Conservation (phyloP, 2,329 filamentous ascomycete species). For the Chrysoporthe cubensis region DNA sequence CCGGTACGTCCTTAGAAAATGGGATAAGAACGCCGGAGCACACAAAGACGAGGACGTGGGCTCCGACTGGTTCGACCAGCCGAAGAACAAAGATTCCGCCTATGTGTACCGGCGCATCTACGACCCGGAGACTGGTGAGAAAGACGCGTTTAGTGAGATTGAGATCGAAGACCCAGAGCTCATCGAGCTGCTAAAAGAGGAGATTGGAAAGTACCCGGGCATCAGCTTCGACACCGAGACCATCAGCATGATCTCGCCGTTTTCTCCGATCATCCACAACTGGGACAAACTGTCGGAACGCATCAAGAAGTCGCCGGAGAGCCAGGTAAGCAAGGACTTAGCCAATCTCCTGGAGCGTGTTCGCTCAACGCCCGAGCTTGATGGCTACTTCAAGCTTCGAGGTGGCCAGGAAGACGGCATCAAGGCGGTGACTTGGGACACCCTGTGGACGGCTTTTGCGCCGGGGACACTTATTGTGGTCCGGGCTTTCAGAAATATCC, state of each 20-base stretch:
- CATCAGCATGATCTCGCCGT: conserved; percentile 26
- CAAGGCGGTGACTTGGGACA: conserved; percentile 29
- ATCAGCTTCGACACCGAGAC: conserved; percentile 27
- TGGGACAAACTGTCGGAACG: conserved; percentile 27
- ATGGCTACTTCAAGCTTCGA: conserved; percentile 29
- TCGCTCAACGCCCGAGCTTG: conserved; percentile 23
- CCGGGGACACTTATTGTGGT: conserved; percentile 28
- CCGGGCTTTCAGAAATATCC: conserved; percentile 22
- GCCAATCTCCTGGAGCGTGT: conserved; percentile 24
- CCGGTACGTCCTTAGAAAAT: conserved; percentile 24
- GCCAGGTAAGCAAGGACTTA: conserved; percentile 27
- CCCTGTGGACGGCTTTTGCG: conserved; percentile 29
- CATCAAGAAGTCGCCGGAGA: conserved; percentile 22
- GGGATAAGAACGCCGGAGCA: conserved; percentile 23
- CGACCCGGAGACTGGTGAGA: conserved; percentile 21
- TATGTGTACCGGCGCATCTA: conserved; percentile 29
- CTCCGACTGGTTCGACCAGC: conserved; percentile 18
- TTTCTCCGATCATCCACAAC: conserved; percentile 29
- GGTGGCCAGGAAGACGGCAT: conserved; percentile 15
- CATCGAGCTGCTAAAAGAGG: conserved; percentile 22
- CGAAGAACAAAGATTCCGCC: conserved; percentile 21
- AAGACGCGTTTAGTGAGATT: conserved; percentile 25
- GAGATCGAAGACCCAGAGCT: conserved; percentile 27
- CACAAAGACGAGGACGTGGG: conserved; percentile 27
- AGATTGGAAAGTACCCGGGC: conserved; percentile 29